phyloP scores from a whole-genome alignment of 805 yeast species.

The Wickerhamiella occidentalis region DNA sequence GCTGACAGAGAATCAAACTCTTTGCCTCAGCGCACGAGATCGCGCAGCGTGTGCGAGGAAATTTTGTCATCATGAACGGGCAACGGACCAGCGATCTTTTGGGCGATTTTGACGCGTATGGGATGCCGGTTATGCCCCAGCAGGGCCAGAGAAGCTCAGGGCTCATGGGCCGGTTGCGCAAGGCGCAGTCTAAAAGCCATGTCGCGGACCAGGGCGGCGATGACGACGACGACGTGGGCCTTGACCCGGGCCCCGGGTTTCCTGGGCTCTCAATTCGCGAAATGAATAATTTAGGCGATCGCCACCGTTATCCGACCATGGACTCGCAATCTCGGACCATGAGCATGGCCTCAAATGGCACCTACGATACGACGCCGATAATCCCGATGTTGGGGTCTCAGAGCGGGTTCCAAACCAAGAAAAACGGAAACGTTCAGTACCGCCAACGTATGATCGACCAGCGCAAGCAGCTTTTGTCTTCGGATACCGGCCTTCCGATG shows the following conservation, averaged over 20 bases:
- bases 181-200: conserved; percentile 10
- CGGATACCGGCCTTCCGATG: conserved; percentile 19
- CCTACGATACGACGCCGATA: conserved; percentile 28
- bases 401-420: conserved; percentile 6
- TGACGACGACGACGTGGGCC: conserved; percentile 23
- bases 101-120: conserved; percentile 20
- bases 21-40: background rate
- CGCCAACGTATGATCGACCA: conserved; percentile 23
- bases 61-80: conserved; percentile 9
- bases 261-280: conserved; percentile 21
- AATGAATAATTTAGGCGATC: conserved; percentile 22
- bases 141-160: conserved; percentile 6
- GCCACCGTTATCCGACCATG: conserved; percentile 28
- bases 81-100: conserved; percentile 6
- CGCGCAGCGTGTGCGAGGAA: background rate
- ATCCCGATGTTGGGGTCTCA: conserved; percentile 25
- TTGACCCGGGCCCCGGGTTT: conserved; percentile 18
- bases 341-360: conserved; percentile 24
- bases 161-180: conserved; percentile 10
- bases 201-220: conserved; percentile 15
- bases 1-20: no score
- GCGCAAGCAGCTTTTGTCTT: conserved; percentile 19
- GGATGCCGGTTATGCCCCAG: conserved; percentile 18
- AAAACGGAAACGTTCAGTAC: conserved; percentile 18
- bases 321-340: conserved; percentile 21